These are phyloP conservation scores for Gossypium trilobum DNA, from an alignment of 441 rosid genomes.

Conservation along the genomic window DNA sequence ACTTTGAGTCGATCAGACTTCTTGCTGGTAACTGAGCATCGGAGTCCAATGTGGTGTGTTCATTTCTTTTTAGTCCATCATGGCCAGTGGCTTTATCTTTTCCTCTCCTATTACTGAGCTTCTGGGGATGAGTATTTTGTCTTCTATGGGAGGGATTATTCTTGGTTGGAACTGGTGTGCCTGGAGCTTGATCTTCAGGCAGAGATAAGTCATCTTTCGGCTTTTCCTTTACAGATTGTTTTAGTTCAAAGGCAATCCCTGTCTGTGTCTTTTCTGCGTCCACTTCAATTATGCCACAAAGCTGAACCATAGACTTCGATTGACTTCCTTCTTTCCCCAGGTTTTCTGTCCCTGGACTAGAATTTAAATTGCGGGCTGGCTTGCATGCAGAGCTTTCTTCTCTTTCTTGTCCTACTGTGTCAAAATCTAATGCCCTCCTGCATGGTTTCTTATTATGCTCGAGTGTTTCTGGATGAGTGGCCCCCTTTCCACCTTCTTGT, in stretches of 20 bases:
- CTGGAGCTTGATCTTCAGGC: conserved; percentile 32
- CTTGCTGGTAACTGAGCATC: conserved; percentile 19
- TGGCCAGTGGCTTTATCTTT: conserved; percentile 16
- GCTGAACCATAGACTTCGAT: conserved; percentile 22
- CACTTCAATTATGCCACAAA: conserved; percentile 31
- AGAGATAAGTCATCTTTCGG: conserved; percentile 18
- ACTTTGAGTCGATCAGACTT: conserved; percentile 20
- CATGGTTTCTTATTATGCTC: conserved; percentile 33
- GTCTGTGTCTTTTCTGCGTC: conserved; percentile 22
- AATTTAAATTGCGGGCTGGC: conserved; percentile 14
- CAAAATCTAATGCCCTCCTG: conserved; percentile 45
- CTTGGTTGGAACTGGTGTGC: conserved; percentile 31
- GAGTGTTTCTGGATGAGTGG: conserved; percentile 24
- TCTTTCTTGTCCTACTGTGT: conserved; percentile 19
- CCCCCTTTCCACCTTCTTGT: conserved; percentile 10
- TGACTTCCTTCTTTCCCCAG: conserved; percentile 14
- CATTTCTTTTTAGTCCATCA: conserved; percentile 10
- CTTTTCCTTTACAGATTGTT: conserved; percentile 25
- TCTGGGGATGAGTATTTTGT: conserved; percentile 10
- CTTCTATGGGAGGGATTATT: conserved; percentile 21
- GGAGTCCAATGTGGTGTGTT: conserved; percentile 17
- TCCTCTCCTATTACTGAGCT: conserved; percentile 7
- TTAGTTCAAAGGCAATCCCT: conserved; percentile 23
- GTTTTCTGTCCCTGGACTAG: conserved; percentile 24
- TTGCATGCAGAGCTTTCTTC: conserved; percentile 20